These are phyloP conservation scores for Trichothecium roseum DNA, from an alignment of 2,329 filamentous ascomycete species.

Conservation along the genomic window DNA sequence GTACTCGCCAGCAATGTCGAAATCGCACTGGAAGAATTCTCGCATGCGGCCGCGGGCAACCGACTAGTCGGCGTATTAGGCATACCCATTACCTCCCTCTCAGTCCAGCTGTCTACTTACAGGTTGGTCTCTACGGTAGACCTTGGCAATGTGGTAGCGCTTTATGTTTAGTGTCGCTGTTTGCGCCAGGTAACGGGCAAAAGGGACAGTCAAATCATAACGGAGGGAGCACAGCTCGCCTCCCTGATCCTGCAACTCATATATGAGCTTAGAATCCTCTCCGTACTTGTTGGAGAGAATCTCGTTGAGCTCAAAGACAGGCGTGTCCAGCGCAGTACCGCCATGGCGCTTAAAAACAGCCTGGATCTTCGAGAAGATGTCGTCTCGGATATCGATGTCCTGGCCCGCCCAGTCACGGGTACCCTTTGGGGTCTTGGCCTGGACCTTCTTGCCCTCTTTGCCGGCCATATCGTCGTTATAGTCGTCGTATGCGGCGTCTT, in stretches of 20 bases:
- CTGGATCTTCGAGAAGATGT: conserved; percentile 67
- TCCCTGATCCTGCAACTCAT: conserved; percentile 78
- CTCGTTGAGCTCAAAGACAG: conserved; percentile 78
- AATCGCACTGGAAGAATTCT: conserved; percentile 96
- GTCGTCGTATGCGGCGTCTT: conserved; percentile 2
- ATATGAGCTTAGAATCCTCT: conserved; percentile 87
- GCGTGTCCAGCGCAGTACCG: conserved; percentile 68
- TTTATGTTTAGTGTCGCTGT: conserved; percentile 52
- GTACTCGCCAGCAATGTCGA: conserved; percentile 82
- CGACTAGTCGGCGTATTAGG: too few species aligned
- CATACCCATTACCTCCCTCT: too few species aligned
- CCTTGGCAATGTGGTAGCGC: conserved; percentile 91
- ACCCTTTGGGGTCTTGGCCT: conserved; percentile 4
- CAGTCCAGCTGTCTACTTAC: conserved; percentile 43
- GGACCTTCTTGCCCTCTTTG: not conserved
- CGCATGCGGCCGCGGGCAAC: conserved; percentile 74
- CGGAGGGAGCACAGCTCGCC: conserved; percentile 66
- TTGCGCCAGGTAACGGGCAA: conserved; percentile 78
- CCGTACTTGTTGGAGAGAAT: conserved; percentile 86
- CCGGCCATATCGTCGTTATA: too few species aligned
- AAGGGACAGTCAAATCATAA: conserved; percentile 82
- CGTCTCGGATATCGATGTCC: conserved; percentile 71
- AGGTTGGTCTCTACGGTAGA: conserved; percentile 40
- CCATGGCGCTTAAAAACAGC: conserved; percentile 78
- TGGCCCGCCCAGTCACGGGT: conserved; percentile 45